Base-by-base conservation (phyloP, 768 basidiomycete species). In the Fomitopsis serialis region DNA sequence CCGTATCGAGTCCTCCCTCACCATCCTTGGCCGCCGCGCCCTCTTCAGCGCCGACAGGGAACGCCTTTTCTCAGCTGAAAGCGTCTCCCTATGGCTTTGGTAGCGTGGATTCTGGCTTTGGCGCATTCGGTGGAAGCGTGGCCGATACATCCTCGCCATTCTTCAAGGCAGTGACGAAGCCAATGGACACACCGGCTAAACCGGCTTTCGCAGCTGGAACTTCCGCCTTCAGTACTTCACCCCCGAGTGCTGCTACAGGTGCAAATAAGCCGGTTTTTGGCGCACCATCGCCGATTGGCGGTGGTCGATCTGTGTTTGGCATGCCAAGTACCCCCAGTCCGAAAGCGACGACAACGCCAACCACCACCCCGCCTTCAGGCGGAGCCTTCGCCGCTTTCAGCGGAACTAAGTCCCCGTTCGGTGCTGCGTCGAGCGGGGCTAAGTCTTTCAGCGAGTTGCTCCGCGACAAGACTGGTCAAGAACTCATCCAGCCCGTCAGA, bases 371-470 rank as follows among this genome's bases (percentile, higher is more conserved):
- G 15, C 57, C 65, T 8, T 53, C 66, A 12, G 54, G 60, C 0
- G 70, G 72, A 22, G 76, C 74, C 9, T 80, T 80, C 50, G 68
- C 73, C n/a, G 64, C 64, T 1, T 70, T 67, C 55, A 63, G 60
- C 25, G 63, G 62, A 1, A 48, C 69, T 3, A 54, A 69, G 0
- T 66, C 66, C 40, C 72, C 74, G 1, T 81, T 85, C 54, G 66
- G 70, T 3, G 68, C 74, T 15, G 59, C 73, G 6, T 72, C 69
- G 0, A 67, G 70, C 1, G 69, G 71, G 34, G 55, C 58, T 23
- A 79, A 76, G 58, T 79, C 87, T 0, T 91, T 86, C 58, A 67
- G 72, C n/a, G 82, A 88, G 25, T 61, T 89, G 44, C 67, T 88
- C 53, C 78, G 81, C 62, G 65, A 58, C 15, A 70, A 57, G 42